Base-by-base conservation (phyloP, 2,329 filamentous ascomycete genomes). In the Stemphylium lycopersici region DNA sequence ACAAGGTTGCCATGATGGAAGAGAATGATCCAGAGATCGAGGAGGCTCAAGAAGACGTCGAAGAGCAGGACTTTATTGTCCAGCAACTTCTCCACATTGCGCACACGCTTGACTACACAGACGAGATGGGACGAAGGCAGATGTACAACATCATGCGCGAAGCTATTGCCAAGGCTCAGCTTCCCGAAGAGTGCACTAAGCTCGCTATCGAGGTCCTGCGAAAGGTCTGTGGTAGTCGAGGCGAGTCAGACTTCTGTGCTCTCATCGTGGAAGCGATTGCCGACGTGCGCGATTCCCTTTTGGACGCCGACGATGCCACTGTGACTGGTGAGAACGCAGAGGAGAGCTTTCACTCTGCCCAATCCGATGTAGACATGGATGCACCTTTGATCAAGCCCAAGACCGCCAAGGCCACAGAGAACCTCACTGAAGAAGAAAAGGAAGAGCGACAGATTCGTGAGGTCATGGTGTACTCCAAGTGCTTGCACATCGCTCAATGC, bases 391-490 rank as follows among this genome's bases (percentile, higher is more conserved):
- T 37, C 41, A 59, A 44, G 15, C 80, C 69, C 36, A 67, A 62
- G 45, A 57, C 53, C 12, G 32, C 52, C 59, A 54, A 76, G 66
- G 40, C 61, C 48, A 50, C 74, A 65, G 63, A 79, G 75, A 42
- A 77, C 67, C 58, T 78, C 75, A 59, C 76, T 72, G 36, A 77
- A 65, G 67, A 81, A 82, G 85, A 63, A 43, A 83, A 85, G 47
- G 83, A 86, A 62, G 81, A 81, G 41, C 96, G 93, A 78, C 91
- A 90, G 1, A 86, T 97, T 62, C 88, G 86, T 62, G 92, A 97
- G 77, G 95, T 97, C 70, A 87, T 97, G 80, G 90, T 98, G 74
- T 98, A 98, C 80, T 93, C 97, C 86, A 98, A 98, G 78, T 98
- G 95, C 75, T 83, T 99, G 58, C 90, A 97, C 71, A 97, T 99